Percentiles rank a stretch among this genome's conserved stretches.
phyloP scores from a whole-genome alignment of 1,139 yeast genomes.

The Geotrichum phurueaensis region DNA sequence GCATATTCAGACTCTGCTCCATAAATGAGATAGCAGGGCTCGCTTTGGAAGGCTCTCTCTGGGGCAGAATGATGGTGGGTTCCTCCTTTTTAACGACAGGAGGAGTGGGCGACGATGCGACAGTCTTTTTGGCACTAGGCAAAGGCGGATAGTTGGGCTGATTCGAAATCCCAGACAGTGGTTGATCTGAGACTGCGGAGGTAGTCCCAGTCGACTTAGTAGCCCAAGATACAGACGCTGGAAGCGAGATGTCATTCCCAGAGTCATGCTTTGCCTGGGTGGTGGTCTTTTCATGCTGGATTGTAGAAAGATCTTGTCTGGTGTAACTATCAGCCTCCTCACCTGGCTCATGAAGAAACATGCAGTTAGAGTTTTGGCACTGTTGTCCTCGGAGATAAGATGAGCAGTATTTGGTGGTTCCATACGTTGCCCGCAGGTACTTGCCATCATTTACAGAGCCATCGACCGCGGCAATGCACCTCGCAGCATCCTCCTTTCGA shows the following conservation, averaged over 20 bases:
- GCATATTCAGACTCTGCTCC: slow-evolving; percentile 31
- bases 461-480: slow-evolving; percentile 46
- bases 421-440: slow-evolving; percentile 87
- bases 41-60: slow-evolving; percentile 29
- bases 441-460: slow-evolving; percentile 90
- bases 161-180: not conserved
- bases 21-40: slow-evolving; percentile 31
- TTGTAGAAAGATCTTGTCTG: slow-evolving; percentile 85
- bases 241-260: slow-evolving; percentile 29
- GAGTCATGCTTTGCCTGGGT: slow-evolving; percentile 17
- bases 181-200: slow-evolving; percentile 10
- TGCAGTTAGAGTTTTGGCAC: slow-evolving; percentile 97
- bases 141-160: slow-evolving; percentile 6
- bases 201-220: slow-evolving; percentile 27
- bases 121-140: not conserved
- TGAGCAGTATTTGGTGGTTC: slow-evolving; percentile 96
- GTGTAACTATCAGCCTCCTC: slow-evolving; percentile 98
- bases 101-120: slow-evolving; percentile 7
- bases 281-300: slow-evolving; percentile 46
- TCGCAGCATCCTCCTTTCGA: slow-evolving; percentile 36
- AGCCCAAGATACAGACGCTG: slow-evolving; percentile 40
- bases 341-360: slow-evolving; percentile 98
- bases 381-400: slow-evolving; percentile 90
- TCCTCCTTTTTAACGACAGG: not conserved
- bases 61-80: slow-evolving; percentile 18